phyloP scores from a whole-genome alignment of 148 eudicot species.

The Cornus kousa region DNA sequence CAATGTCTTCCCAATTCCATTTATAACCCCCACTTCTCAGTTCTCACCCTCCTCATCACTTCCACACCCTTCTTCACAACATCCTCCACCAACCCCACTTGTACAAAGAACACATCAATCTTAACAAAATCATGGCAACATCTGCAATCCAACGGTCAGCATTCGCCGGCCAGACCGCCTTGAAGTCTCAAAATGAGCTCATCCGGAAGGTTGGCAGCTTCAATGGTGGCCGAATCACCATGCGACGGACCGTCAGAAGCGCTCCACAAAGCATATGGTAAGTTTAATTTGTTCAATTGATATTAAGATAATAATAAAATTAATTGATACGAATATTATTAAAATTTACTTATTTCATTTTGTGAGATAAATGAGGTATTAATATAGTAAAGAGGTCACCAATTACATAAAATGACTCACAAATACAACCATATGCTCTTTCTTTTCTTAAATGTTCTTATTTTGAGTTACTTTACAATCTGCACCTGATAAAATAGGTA shows the following conservation, averaged over 20 bases:
- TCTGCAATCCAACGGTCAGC: constrained; percentile 16
- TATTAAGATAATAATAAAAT: too few relatives aligned
- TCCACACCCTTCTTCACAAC: background rate
- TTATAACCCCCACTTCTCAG: background rate
- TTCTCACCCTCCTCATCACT: background rate
- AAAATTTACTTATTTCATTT: too few relatives aligned
- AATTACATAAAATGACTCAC: background rate
- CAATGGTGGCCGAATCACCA: constrained; percentile 21
- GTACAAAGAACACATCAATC: background rate
- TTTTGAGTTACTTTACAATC: background rate
- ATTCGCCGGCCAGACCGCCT: constrained; percentile 13
- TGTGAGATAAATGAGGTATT: too few relatives aligned
- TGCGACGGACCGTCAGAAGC: constrained; percentile 19
- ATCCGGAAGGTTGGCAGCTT: constrained; percentile 13
- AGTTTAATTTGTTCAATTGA: too few relatives aligned
- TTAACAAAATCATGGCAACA: constrained; percentile 11
- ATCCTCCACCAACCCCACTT: background rate
- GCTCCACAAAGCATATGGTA: constrained; percentile 21
- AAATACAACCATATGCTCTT: background rate
- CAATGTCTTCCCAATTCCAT: background rate
- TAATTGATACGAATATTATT: too few relatives aligned
- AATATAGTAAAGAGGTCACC: too few relatives aligned
- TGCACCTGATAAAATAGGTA: constrained; percentile 8
- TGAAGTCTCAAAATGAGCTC: constrained; percentile 19
- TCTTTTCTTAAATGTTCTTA: too few relatives aligned